Evolutionary conservation across 140 eudicot species (phyloP), one percentile per base, ranked within the genome.

Genomic region (Cichorium intybus): DNA sequence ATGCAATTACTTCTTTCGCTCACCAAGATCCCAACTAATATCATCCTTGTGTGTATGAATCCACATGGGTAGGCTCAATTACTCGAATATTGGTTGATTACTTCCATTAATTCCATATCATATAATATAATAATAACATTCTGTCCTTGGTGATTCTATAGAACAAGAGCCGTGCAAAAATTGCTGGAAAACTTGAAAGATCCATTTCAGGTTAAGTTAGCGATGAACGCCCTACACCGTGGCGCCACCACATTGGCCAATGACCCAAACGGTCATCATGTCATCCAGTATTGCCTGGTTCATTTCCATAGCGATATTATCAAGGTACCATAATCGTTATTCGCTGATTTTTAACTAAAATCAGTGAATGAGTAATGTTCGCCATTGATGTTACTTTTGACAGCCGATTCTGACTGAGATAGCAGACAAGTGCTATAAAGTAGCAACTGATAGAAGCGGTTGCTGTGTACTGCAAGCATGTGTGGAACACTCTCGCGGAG

Each of bases 391-490:
- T 62, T 60, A 31, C 35, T 22, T 49, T 66, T 76, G 26, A 72
- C 86, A 85, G 95, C 73, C 56, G 53, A 79, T 88, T 68, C 74
- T 88, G 54, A 49, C 60, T 11, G 87, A 75, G 33, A 83, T 88
- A 58, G 81, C 90, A 24, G 29, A 64, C 2, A 56, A 85, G 64
- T 88, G 86, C 79, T 80, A 72, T 27, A 60, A 16, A 60, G 72
- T 88, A 14, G 96, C 90, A 23, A 82, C 84, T 0, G 73, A 76
- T 73, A 85, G 78, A 75, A 78, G 84, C 47, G 97, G 97, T 14
- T 89, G 97, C 73, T 82, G 95, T 53, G 97, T 89, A 68, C 66
- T 89, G 20, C 97, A 85, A 66, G 64, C 77, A 4, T 89, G 90
- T 73, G 75, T 89, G 12, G 95, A 85, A 28, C 54, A 68, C 43